Evolutionary conservation across 306 rosid genomes (phyloP).

Genomic region (Astragalus glycyphyllos): DNA sequence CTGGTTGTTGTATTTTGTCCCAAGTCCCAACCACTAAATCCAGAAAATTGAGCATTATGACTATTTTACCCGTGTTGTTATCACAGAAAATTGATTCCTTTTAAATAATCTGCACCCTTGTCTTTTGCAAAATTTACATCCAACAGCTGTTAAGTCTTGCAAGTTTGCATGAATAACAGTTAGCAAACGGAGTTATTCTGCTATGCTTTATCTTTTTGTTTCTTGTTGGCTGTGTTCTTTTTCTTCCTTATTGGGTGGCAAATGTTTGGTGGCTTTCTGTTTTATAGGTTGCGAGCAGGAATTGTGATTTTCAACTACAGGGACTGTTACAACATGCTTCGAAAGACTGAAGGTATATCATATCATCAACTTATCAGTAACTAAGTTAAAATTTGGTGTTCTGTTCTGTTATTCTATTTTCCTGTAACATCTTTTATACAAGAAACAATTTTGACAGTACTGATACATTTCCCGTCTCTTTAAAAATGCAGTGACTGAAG

Average conservation of each 20-base stretch:
- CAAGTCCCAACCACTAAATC: background rate
- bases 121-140: slow-evolving; percentile 24
- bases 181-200: slow-evolving; percentile 4
- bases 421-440: background rate
- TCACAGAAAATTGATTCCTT: slow-evolving; percentile 11
- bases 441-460: slow-evolving; percentile 10
- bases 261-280: slow-evolving; percentile 34
- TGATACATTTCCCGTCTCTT: slow-evolving; percentile 43
- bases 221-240: slow-evolving; percentile 10
- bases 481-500: slow-evolving; percentile 81
- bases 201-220: slow-evolving; percentile 29
- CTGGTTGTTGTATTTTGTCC: slow-evolving; percentile 3
- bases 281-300: slow-evolving; percentile 72
- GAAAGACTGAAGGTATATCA: slow-evolving; percentile 87
- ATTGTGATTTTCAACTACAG: slow-evolving; percentile 91
- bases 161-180: slow-evolving; percentile 2
- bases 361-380: slow-evolving; percentile 15
- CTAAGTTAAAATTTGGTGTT: slow-evolving; percentile 12
- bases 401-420: slow-evolving; percentile 13
- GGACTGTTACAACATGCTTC: slow-evolving; percentile 72
- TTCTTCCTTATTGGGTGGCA: slow-evolving; percentile 12
- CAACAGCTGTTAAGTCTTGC: background rate
- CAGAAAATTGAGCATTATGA: background rate
- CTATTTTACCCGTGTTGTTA: slow-evolving; percentile 1
- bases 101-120: slow-evolving; percentile 13